Percentiles rank a stretch among this genome's conserved stretches.
These are phyloP conservation scores for Globisporangium splendens DNA, from an alignment of 352 stramenopile genomes.

Conservation along the genomic window DNA sequence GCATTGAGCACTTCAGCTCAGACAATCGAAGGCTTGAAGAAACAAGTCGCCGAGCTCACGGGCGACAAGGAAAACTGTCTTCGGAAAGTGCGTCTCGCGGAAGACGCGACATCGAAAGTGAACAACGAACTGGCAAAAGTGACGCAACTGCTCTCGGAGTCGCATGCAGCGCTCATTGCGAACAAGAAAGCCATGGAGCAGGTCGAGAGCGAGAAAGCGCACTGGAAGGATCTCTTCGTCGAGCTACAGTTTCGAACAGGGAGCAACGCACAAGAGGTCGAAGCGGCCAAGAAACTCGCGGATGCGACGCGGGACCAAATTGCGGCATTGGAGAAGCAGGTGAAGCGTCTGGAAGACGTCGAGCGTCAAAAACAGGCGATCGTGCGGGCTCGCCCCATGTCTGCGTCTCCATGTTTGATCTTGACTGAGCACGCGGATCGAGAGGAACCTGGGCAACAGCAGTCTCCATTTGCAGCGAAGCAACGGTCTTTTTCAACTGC, in stretches of 20 bases:
- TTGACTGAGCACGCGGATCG: constrained; percentile 1
- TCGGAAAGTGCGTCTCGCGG: constrained; percentile 22
- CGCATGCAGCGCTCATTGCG: constrained; percentile 31
- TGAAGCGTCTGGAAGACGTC: constrained; percentile 12
- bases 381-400: constrained; percentile 21
- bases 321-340: constrained; percentile 18
- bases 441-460: not conserved
- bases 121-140: constrained; percentile 41
- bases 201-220: constrained; percentile 27
- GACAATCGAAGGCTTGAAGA: constrained; percentile 34
- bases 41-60: constrained; percentile 33
- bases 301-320: constrained; percentile 26
- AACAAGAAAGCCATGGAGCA: constrained; percentile 28
- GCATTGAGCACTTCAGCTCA: constrained; percentile 32
- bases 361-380: not conserved
- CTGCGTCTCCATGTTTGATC: constrained; percentile 18
- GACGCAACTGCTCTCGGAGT: constrained; percentile 46
- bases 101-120: constrained; percentile 26
- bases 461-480: not conserved
- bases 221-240: constrained; percentile 36
- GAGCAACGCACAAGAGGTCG: constrained; percentile 26
- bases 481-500: constrained; percentile 5
- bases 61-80: constrained; percentile 27
- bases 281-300: constrained; percentile 30
- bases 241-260: constrained; percentile 38